A percentile compares a stretch with the other conserved stretches of the same genome.
phyloP scores from a whole-genome alignment of 2,329 filamentous ascomycete genomes.

The Ophiocordyceps polyrhachis-furcata region DNA sequence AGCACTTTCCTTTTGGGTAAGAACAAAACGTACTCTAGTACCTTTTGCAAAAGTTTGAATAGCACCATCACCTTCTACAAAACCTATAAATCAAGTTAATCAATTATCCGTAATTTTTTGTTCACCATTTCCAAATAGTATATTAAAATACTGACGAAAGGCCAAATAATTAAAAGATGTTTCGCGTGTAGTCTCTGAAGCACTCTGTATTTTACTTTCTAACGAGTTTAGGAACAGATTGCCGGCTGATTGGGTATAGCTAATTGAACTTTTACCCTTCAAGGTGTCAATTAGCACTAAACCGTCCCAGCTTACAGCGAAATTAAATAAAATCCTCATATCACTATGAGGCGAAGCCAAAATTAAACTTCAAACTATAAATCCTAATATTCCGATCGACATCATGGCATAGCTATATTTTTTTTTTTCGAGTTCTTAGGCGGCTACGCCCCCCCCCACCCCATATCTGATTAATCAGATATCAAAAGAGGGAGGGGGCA shows the following conservation, averaged over 20 bases:
- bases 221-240: too few species aligned
- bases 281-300: too few species aligned
- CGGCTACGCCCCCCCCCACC: too few species aligned
- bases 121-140: not conserved
- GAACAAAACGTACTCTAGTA: not conserved
- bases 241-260: too few species aligned
- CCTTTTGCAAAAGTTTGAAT: not conserved
- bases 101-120: not conserved
- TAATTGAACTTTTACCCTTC: too few species aligned
- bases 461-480: too few species aligned
- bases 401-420: not conserved
- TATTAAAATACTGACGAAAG: not conserved
- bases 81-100: not conserved
- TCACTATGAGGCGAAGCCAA: not conserved
- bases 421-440: too few species aligned
- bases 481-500: too few species aligned
- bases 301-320: not conserved
- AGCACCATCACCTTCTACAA: not conserved
- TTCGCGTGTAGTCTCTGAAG: too few species aligned
- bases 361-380: not conserved
- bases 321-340: not conserved
- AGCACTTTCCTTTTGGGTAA: not conserved
- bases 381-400: not conserved
- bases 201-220: too few species aligned
- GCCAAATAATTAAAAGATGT: not conserved